Conservation (phyloP, 352 stramenopile species). For the Phytophthora tentaculata region DNA sequence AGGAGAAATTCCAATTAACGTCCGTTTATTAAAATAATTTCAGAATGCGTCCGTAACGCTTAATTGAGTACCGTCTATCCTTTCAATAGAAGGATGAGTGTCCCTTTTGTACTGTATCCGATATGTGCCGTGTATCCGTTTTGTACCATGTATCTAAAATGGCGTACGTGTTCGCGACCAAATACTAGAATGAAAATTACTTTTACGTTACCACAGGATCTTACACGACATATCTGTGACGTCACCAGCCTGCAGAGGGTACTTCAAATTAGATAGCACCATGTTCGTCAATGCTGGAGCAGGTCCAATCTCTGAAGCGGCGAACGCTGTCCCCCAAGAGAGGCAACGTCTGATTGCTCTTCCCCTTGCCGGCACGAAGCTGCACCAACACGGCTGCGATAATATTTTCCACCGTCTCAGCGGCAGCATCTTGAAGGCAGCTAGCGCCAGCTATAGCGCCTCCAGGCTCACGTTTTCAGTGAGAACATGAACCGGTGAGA, state of each 20-base stretch:
- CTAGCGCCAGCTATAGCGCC: conserved; percentile 70
- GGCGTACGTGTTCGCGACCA: no score
- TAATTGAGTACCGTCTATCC: no score
- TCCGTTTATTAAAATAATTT: no score
- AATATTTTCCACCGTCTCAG: conserved; percentile 53
- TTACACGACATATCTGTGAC: conserved; percentile 64
- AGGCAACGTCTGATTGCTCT: conserved; percentile 56
- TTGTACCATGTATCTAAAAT: no score
- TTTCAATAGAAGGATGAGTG: no score
- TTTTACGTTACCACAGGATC: conserved; percentile 89
- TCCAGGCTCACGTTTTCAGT: conserved; percentile 84
- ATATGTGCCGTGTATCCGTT: no score
- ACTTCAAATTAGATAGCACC: conserved; percentile 70
- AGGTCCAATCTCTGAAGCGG: conserved; percentile 85
- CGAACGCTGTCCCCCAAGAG: conserved; percentile 67
- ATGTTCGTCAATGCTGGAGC: conserved; percentile 86
- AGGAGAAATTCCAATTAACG: no score
- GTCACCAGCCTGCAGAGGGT: conserved; percentile 77
- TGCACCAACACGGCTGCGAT: conserved; percentile 68
- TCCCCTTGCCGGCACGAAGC: conserved; percentile 71
- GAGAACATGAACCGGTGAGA: no score
- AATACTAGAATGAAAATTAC: no score
- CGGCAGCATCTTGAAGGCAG: conserved; percentile 46
- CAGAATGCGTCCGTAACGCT: no score
- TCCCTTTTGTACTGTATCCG: no score